Evolutionary conservation across 495 filamentous ascomycete genomes (phyloP), one percentile per base, ranked within the genome.

Genomic region (Penicillium ucsense): DNA sequence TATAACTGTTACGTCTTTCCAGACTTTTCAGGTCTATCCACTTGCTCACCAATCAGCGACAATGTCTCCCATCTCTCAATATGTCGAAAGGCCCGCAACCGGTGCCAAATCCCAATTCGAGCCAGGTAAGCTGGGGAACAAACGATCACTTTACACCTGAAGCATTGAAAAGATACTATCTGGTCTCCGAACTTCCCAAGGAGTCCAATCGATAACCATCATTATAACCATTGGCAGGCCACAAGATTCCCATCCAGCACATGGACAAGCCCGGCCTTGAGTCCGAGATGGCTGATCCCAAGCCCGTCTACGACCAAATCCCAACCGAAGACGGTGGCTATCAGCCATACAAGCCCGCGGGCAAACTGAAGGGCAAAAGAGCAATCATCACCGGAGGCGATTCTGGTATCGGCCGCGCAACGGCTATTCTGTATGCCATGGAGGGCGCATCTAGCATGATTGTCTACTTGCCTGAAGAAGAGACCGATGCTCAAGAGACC

Each of bases 361-460:
- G 81, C 38, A 92, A 92, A 66, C 77, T 92, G 6, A 61, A 75
- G 54, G 84, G 80, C 54, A 86, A 85, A 63, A 84, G 78, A 38
- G 86, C 85, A 31, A 65, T 92, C 43, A 92, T 92, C 54, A 91
- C 87, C 0, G 86, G 87, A 8, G 88, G 88, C 10, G 87, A 92
- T 61, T 84, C 78, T 9, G 86, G 88, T 8, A 92, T 92, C 57
- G 86, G 88, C n/a, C 82, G 86, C 9, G 82, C 87, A 4, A 79
- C 85, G 20, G 85, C 88, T 2, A 79, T 91, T 20, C 71, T 94
- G 0, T 92, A 82, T 48, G 86, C 86, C 30, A 83, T 89, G 79
- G 88, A 92, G 62, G 88, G 88, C 10, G 87, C 88, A 11, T 81
- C 84, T 42, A 81, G 77, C 40, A 65, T 86, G 20, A 88, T 92